phyloP scores from a whole-genome alignment of 331 rosid genomes.

The Acacia concinna region DNA sequence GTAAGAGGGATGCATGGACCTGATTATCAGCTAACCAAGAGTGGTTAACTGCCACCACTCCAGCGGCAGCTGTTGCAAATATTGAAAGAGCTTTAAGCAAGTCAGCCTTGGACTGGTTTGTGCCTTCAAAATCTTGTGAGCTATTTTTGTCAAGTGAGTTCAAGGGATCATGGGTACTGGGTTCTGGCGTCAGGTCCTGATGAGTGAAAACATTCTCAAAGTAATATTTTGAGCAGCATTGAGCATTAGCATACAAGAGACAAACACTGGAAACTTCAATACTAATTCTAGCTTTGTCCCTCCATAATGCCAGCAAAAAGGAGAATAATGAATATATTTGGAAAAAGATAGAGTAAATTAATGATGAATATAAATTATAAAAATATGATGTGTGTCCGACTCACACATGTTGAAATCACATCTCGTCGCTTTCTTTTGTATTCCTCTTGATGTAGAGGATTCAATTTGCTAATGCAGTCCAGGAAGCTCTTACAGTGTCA shows the following conservation, averaged over 20 bases:
- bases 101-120: slow-evolving; percentile 79
- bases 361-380: neutral
- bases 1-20: slow-evolving; percentile 47
- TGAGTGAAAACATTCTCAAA: slow-evolving; percentile 36
- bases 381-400: neutral
- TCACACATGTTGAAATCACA: neutral
- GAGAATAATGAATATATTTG: neutral
- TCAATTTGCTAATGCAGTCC: neutral
- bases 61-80: slow-evolving; percentile 65
- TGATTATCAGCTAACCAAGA: slow-evolving; percentile 98
- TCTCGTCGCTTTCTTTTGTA: neutral
- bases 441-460: neutral
- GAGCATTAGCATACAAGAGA: slow-evolving; percentile 18
- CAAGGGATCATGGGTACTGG: slow-evolving; percentile 79
- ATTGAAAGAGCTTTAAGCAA: slow-evolving; percentile 80
- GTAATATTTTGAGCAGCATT: slow-evolving; percentile 15
- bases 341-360: neutral
- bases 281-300: neutral
- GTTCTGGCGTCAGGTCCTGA: slow-evolving; percentile 56
- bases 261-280: slow-evolving; percentile 6
- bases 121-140: slow-evolving; percentile 61
- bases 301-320: neutral
- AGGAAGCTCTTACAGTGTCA: neutral
- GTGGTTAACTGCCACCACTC: slow-evolving; percentile 81
- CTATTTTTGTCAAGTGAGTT: slow-evolving; percentile 78